Base-by-base conservation (phyloP, 345 rosid species). In the Salix suchowensis region DNA sequence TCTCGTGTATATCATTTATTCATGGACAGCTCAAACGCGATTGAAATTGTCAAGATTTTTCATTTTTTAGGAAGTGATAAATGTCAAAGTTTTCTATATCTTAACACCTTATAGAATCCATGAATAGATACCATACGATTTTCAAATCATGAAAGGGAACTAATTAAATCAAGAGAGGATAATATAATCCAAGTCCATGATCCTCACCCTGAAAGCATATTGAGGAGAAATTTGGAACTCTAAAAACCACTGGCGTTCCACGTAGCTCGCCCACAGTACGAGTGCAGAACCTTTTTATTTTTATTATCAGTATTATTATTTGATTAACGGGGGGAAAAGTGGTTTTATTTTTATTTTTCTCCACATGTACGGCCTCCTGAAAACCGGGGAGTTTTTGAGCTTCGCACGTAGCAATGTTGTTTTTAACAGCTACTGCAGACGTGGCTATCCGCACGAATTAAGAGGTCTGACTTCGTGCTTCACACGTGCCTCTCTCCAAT, bases 351-450 rank as follows among this genome's bases (percentile, higher is more conserved):
- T 26, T 21, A 8, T 37, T 0, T 7, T 61, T 26, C 72, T 28
- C 16, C 6, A 30, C 21, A 23, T 71, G 76, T 78, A 78, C 80
- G 79, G 82, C 76, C 60, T 81, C 87, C 87, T 24, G 70, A 76
- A 81, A 74, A 74, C 76, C 67, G 12, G 37, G 81, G 85, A 76
- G 71, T 15, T 34, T 6, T 39, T 18, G 16, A 24, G 23, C 4
- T 44, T 48, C 34, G 21, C 12, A 18, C 4, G 5, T 26, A 26
- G 32, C 30, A 18, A 30, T 11, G 21, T 2, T 16, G 24, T 18
- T 60, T 4, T 60, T 24, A 58, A 60, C 65, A 37, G 15, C 24
- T 10, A 24, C 6, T 23, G 2, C 34, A 24, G 28, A 55, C 72
- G 78, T 55, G 66, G 65, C 72, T 52, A 67, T 21, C 11, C 50